Evolutionary conservation across 495 filamentous ascomycete genomes (phyloP), one percentile per base, ranked within the genome.

Genomic region (Thermothielavioides terrestris): DNA sequence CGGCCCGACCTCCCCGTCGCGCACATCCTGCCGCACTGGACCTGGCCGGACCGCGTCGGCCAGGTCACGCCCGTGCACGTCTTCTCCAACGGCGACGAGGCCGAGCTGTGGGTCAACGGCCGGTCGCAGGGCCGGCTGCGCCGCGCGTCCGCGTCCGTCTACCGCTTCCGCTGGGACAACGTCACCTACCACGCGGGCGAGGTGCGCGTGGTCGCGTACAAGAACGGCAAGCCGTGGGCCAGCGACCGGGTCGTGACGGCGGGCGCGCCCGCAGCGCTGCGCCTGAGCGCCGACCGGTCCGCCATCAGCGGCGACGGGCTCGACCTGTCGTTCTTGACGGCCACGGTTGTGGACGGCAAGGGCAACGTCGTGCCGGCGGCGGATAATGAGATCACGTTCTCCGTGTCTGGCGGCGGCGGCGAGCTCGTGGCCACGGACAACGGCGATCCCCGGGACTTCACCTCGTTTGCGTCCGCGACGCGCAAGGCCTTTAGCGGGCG

Each of bases 11-110:
- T 69, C 11, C 55, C 41, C 0, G 62, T 67, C 56, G 71, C 66
- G 7, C 71, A 76, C 38, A 71, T 76, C 26, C 65, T 76, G 10
- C 73, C 73, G 7, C 73, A 76, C 49, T 77, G 73, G 73, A 77
- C 57, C 4, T 77, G 72, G 73, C 6, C 31, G 2, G 62, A 70
- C 30, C 59, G 72, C 3, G 59, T 69, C 9, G 69, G 70, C 0
- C 42, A 68, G 54, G 58, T 69, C 4, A 77, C 73, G 9, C 73
- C 72, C 0, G 69, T 75, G 0, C 73, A 77, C 48, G 72, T 73
- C 1, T 73, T 71, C 53, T 64, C 70, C 0, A 50, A 65, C 1
- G 73, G 49, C 4, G 67, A 74, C 50, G 67, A 73, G 48, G 73
- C 66, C 11, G 73, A 77, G 54, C 59, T 77, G 4, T 75, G 73